These are phyloP conservation scores for Ceratobasidium sp. DNA, from an alignment of 1,284 basidiomycete genomes.

Conservation along the genomic window DNA sequence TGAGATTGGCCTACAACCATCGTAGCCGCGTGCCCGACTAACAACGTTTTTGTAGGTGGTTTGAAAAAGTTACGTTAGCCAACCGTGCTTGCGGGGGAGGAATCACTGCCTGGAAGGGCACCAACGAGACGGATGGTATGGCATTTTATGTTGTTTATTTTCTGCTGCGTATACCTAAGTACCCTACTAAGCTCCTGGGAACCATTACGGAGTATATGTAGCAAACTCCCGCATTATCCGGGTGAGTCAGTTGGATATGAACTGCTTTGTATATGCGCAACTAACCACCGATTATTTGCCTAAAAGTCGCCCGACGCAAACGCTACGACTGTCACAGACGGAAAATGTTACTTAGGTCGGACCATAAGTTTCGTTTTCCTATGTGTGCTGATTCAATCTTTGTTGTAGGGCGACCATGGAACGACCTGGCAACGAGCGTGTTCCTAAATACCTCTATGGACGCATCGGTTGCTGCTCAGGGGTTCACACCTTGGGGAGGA, in stretches of 20 bases:
- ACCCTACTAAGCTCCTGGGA: constrained; percentile 57
- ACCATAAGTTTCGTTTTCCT: not conserved
- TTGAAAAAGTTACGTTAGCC: constrained; percentile 61
- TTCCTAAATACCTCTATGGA: constrained; percentile 69
- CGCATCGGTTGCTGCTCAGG: constrained; percentile 62
- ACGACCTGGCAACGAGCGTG: constrained; percentile 66
- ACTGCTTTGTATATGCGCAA: constrained; percentile 10
- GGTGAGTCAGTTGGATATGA: constrained; percentile 15
- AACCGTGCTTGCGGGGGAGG: constrained; percentile 72
- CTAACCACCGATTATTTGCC: not conserved
- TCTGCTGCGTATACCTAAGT: not conserved
- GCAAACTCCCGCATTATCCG: constrained; percentile 65
- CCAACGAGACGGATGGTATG: constrained; percentile 60
- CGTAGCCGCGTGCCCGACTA: too few relatives aligned
- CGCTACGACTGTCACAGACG: constrained; percentile 59
- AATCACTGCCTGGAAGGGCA: constrained; percentile 71
- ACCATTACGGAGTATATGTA: constrained; percentile 71
- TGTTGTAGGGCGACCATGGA: constrained; percentile 70
- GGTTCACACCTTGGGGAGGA: constrained; percentile 64
- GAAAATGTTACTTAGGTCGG: constrained; percentile 60
- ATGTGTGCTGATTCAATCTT: not conserved
- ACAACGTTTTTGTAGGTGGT: constrained; percentile 3
- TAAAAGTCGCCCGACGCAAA: constrained; percentile 70
- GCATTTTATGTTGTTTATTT: not conserved
- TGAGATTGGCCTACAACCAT: too few relatives aligned